phyloP scores from a whole-genome alignment of 2,329 filamentous ascomycete genomes.

The Plenodomus lindquistii region DNA sequence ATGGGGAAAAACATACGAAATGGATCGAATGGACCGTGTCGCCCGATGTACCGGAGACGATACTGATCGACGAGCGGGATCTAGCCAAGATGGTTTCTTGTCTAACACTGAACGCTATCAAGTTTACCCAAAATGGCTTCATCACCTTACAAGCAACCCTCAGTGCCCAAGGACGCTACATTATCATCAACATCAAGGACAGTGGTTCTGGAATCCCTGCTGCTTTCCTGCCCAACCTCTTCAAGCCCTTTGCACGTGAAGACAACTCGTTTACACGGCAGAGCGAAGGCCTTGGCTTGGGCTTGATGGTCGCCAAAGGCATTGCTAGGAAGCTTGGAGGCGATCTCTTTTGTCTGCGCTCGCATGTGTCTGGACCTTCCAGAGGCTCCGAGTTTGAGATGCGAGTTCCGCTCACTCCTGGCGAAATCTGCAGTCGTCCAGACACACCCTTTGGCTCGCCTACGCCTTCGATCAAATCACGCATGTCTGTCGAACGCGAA shows the following conservation, averaged over 20 bases:
- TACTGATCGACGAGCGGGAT: constrained; percentile 65
- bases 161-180: constrained; percentile 55
- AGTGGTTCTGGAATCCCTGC: constrained; percentile 70
- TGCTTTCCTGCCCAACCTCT: constrained; percentile 67
- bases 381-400: constrained; percentile 72
- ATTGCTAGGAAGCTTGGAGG: constrained; percentile 70
- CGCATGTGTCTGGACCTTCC: constrained; percentile 62
- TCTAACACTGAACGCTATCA: constrained; percentile 68
- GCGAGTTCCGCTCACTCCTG: constrained; percentile 62
- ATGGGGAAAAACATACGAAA: constrained; percentile 51
- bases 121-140: constrained; percentile 68
- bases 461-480: constrained; percentile 41
- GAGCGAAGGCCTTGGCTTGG: constrained; percentile 70
- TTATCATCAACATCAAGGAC: constrained; percentile 66
- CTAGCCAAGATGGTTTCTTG: constrained; percentile 66
- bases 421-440: constrained; percentile 55
- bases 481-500: constrained; percentile 36
- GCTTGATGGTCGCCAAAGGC: constrained; percentile 73
- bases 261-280: constrained; percentile 69
- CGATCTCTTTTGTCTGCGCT: constrained; percentile 66
- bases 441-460: constrained; percentile 55
- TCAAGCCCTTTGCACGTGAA: constrained; percentile 71
- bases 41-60: constrained; percentile 56
- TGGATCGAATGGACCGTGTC: constrained; percentile 57
- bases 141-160: constrained; percentile 62